A percentile compares a stretch with the other conserved stretches of the same genome.
These are phyloP conservation scores for Zarea fungicola DNA, from an alignment of 2,329 filamentous ascomycete species.

Conservation along the genomic window DNA sequence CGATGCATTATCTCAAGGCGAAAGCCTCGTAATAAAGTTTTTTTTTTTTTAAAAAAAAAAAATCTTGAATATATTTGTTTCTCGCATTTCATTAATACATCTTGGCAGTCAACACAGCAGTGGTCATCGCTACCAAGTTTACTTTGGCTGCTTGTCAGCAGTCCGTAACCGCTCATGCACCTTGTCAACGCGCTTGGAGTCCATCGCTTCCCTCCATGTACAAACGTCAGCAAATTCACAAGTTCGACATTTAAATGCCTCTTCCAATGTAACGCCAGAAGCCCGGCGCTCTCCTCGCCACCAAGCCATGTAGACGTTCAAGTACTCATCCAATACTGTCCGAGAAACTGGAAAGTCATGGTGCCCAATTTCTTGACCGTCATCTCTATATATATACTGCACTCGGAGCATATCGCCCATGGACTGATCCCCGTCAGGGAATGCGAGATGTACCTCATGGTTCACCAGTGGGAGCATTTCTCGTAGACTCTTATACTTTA, in stretches of 20 bases:
- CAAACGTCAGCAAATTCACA: slow-evolving; percentile 82
- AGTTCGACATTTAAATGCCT: slow-evolving; percentile 79
- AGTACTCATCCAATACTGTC: slow-evolving; percentile 57
- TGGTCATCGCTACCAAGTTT: too few relatives aligned
- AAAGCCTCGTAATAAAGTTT: too few relatives aligned
- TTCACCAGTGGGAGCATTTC: slow-evolving; percentile 42
- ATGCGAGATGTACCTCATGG: slow-evolving; percentile 45
- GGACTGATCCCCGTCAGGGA: slow-evolving; percentile 43
- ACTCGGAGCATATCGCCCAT: slow-evolving; percentile 48
- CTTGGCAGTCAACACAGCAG: too few relatives aligned
- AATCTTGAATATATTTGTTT: not conserved
- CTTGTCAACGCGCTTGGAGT: slow-evolving; percentile 45
- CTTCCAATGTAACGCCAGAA: slow-evolving; percentile 71
- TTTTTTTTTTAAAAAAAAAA: too few relatives aligned
- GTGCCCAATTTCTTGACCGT: slow-evolving; percentile 50
- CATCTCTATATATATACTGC: slow-evolving; percentile 47
- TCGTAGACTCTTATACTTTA: slow-evolving; percentile 45
- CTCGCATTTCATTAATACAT: not conserved
- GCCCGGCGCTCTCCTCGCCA: slow-evolving; percentile 74
- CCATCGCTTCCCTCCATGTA: slow-evolving; percentile 67
- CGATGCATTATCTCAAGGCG: too few relatives aligned
- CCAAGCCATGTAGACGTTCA: slow-evolving; percentile 71
- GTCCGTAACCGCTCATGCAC: slow-evolving; percentile 22
- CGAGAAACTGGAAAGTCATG: slow-evolving; percentile 63
- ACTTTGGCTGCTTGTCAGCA: not conserved